These are phyloP conservation scores for Candida gorgasii DNA, from an alignment of 805 yeast species.

Conservation along the genomic window DNA sequence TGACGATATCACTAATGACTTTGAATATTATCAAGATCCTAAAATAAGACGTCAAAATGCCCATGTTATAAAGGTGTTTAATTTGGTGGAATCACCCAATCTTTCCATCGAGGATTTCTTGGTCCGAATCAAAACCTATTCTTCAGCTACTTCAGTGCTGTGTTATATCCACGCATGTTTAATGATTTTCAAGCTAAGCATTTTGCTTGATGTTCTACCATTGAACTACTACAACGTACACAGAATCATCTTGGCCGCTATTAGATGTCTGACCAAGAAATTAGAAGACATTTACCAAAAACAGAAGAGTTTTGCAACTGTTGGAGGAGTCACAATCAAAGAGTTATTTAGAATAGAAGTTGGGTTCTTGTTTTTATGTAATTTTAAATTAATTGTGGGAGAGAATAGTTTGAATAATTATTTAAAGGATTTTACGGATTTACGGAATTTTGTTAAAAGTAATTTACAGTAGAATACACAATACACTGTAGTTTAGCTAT, in stretches of 20 bases:
- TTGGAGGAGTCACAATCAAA: constrained; percentile 40
- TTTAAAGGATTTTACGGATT: constrained; percentile 31
- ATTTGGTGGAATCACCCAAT: constrained; percentile 35
- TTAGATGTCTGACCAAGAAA: constrained; percentile 43
- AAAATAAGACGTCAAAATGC: constrained; percentile 23
- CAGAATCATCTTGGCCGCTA: constrained; percentile 38
- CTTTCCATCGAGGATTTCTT: constrained; percentile 37
- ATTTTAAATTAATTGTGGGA: constrained; percentile 38
- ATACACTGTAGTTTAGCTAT: neutral
- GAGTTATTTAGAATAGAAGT: constrained; percentile 42
- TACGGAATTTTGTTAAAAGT: constrained; percentile 25
- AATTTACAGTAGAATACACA: constrained; percentile 2
- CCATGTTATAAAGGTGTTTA: constrained; percentile 32
- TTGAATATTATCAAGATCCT: constrained; percentile 12
- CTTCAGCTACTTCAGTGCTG: constrained; percentile 39
- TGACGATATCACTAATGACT: constrained; percentile 15
- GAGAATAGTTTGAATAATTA: constrained; percentile 35
- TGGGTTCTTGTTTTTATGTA: constrained; percentile 40
- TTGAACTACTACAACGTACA: constrained; percentile 37
- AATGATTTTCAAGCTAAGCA: constrained; percentile 35
- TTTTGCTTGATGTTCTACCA: constrained; percentile 32
- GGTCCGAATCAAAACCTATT: constrained; percentile 38
- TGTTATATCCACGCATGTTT: constrained; percentile 42
- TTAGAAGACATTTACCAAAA: constrained; percentile 44
- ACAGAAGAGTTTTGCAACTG: constrained; percentile 42